Base-by-base conservation (phyloP, 1,284 basidiomycete species). In the Malassezia restricta region DNA sequence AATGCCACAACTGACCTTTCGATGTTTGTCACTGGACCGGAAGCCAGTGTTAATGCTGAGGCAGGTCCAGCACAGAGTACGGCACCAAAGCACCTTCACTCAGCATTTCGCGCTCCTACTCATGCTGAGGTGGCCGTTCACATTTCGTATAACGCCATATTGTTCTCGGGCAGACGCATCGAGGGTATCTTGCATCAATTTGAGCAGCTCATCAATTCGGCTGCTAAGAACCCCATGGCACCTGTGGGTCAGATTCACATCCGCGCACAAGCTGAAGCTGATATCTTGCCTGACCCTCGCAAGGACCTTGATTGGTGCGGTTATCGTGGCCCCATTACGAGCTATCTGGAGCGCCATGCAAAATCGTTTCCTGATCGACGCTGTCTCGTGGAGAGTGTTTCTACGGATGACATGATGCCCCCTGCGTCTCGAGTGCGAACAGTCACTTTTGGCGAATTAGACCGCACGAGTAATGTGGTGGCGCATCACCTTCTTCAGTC, bases 221-320 rank as follows among this genome's bases (percentile, higher is more conserved):
- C 83, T 50, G 83, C 87, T 1, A 78, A 59, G 82, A 44, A 76
- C 77, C 69, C 76, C 12, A 58, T 68, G 24, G 63, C 67, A 46
- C 60, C 64, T 1, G 61, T 73, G 1, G 70, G 70, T 14, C 66
- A 59, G 39, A 55, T 73, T 30, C 54, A 56, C 0, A 61, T 73
- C 20, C 66, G 68, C 17, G 66, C 89, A 0, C 77, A 82, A 2
- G 74, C 76, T 7, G 89, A 95, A 75, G 79, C 79, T 49, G 35
- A 79, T 81, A 88, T 47, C 86, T 87, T 43, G 80, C 85, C 12
- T 80, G 92, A 41, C 83, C 94, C 17, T 88, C 82, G 81, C 11
- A 84, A 82, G 8, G 86, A 98, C 73, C 80, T 99, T 38, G 82
- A 95, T 68, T 99, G 92, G 90, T 94, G 89, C 74, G 90, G 85